Percentiles rank a stretch among this genome's conserved stretches.
Conservation (phyloP, 257 asterid species). For the Nicotiana obtusifolia region DNA sequence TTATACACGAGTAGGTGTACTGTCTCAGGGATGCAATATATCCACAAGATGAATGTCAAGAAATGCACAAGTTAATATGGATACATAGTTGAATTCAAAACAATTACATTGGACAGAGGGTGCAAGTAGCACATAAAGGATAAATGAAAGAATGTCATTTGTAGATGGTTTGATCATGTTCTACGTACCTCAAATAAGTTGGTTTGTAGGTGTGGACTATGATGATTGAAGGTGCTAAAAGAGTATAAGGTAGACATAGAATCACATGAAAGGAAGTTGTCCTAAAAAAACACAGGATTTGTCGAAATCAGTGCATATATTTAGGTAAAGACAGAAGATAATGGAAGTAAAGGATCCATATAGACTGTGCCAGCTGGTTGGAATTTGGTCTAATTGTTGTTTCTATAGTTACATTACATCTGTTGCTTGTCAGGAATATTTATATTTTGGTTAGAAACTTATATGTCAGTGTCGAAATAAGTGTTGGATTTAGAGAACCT, state of each 20-base stretch:
- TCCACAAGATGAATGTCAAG: not conserved
- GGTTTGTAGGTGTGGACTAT: not conserved
- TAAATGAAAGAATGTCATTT: not conserved
- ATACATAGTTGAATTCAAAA: not conserved
- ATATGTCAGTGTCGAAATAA: not conserved
- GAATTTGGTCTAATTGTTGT: not conserved
- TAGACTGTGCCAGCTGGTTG: not conserved
- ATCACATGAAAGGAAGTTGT: not conserved
- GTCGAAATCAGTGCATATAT: not conserved
- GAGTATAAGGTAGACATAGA: not conserved
- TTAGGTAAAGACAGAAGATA: not conserved
- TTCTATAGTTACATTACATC: not conserved
- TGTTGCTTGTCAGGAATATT: not conserved
- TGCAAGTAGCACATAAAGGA: not conserved
- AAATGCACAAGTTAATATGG: not conserved
- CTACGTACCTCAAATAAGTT: not conserved
- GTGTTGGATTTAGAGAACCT: not conserved
- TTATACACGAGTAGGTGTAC: not conserved
- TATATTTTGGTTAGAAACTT: not conserved
- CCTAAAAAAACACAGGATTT: not conserved
- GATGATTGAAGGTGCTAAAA: not conserved
- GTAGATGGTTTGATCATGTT: slow-evolving; percentile 6
- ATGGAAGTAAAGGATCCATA: not conserved
- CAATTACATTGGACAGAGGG: not conserved
- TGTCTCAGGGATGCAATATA: not conserved